Evolutionary conservation across 1,139 yeast species (phyloP), one percentile per base, ranked within the genome.

Genomic region (Debaryomyces robertsiae): DNA sequence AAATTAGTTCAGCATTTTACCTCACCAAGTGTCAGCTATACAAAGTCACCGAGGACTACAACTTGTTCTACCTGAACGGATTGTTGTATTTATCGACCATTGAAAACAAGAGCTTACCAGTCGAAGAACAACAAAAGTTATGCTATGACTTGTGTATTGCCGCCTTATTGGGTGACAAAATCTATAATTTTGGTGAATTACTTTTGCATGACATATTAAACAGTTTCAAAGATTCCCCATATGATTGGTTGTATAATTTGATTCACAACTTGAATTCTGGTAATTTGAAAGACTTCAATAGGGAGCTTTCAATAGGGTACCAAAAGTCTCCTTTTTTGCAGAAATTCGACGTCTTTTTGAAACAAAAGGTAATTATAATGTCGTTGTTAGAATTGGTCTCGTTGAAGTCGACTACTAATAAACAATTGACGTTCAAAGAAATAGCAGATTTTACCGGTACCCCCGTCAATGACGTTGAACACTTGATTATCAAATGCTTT

Each of bases 151-250:
- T 93, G 54, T 78, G 95, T 45, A 75, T 90, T 39, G 83, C 96
- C 32, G 98, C 98, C 0, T 70, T 93, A 47, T 73, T 93, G 52
- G 98, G 98, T 35, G 96, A 90, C 57, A 83, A 81, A 58, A 87
- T 93, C 52, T 94, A 90, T 72, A 93, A 91, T 67, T 93, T 93
- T 64, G 98, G 98, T 39, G 98, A 94, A 65, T 78, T 93, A 50
- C 77, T 93, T 45, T 80, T 90, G 59, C 98, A 93, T 61, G 96
- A 95, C 38, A 82, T 91, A 41, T 77, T 93, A 61, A 63, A 73
- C 38, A 69, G 76, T 33, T 73, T 86, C 40, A 63, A 75, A 32
- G 63, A 62, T 24, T 67, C 78, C 31, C 73, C 73, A 39, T 82
- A 81, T 58, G 64, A 69, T 40, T 91, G 97, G 96, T 69, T 94